Evolutionary conservation across 352 stramenopile genomes (phyloP).

Genomic region (Blastocystis sp.): DNA sequence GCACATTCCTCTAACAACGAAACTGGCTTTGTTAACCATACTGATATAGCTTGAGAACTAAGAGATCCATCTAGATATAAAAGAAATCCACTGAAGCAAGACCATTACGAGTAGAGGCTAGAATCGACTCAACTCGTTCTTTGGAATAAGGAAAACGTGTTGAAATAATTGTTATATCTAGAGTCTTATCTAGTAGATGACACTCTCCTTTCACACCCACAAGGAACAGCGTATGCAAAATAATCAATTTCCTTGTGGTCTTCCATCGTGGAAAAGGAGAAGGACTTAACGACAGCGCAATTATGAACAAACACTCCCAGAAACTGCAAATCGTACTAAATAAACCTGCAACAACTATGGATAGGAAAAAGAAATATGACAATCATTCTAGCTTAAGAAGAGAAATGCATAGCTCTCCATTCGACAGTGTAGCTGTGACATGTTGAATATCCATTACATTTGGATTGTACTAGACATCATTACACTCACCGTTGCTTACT

Average conservation of each 20-base stretch:
- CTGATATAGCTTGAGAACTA: not conserved
- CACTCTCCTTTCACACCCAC: not conserved
- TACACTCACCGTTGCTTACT: not conserved
- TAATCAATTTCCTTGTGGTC: not conserved
- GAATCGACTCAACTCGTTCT: not conserved
- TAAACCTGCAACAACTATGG: no score
- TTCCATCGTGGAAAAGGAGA: no score
- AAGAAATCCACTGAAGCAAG: not conserved
- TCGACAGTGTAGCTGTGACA: not conserved
- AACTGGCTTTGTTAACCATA: not conserved
- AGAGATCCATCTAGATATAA: not conserved
- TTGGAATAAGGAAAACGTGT: not conserved
- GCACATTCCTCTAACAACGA: constrained; percentile 47
- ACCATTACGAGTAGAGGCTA: not conserved
- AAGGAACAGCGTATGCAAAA: not conserved
- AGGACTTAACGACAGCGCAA: no score
- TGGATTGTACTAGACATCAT: constrained; percentile 44
- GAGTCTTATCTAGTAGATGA: not conserved
- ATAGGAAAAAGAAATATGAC: not conserved
- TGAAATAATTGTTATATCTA: constrained; percentile 27
- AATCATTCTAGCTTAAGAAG: not conserved
- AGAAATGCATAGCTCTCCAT: constrained; percentile 43
- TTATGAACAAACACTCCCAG: no score
- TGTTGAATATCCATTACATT: not conserved
- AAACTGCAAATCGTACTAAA: no score